phyloP scores from a whole-genome alignment of 306 rosid genomes.

The Amphicarpaea edgeworthii region DNA sequence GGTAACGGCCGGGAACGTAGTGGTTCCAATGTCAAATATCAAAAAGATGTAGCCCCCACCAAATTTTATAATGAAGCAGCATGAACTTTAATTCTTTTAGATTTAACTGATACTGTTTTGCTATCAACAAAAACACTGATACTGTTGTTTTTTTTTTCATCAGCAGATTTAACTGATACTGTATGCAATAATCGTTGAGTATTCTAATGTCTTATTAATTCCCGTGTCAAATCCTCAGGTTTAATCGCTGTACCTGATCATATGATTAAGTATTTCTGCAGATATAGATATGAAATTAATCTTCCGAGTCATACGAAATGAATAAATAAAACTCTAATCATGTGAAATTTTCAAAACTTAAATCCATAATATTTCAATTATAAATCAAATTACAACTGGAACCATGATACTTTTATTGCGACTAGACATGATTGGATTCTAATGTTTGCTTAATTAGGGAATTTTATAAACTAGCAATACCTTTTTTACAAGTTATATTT shows the following conservation, averaged over 20 bases:
- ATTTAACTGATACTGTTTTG: constrained; percentile 4
- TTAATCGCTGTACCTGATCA: not conserved
- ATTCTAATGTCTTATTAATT: not conserved
- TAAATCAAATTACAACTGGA: not conserved
- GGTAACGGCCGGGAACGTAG: not conserved
- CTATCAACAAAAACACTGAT: too few relatives aligned
- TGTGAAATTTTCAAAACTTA: not conserved
- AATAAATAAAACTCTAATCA: not conserved
- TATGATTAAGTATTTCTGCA: not conserved
- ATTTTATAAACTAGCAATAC: not conserved
- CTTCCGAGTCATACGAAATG: not conserved
- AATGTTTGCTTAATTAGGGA: not conserved
- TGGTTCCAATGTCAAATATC: constrained; percentile 47
- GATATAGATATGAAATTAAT: not conserved
- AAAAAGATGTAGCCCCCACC: constrained; percentile 41
- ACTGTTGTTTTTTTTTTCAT: too few relatives aligned
- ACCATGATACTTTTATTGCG: too few relatives aligned
- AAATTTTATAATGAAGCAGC: not conserved
- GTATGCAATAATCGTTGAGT: not conserved
- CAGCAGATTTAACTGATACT: not conserved
- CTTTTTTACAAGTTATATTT: not conserved
- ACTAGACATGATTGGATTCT: too few relatives aligned
- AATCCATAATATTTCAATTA: not conserved
- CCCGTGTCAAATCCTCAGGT: not conserved
- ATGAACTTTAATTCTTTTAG: not conserved